Percentiles rank a stretch among this genome's conserved stretches.
Evolutionary conservation across 192 early-diverging fungal genomes (phyloP).

Genomic region (Spizellomyces punctatus): DNA sequence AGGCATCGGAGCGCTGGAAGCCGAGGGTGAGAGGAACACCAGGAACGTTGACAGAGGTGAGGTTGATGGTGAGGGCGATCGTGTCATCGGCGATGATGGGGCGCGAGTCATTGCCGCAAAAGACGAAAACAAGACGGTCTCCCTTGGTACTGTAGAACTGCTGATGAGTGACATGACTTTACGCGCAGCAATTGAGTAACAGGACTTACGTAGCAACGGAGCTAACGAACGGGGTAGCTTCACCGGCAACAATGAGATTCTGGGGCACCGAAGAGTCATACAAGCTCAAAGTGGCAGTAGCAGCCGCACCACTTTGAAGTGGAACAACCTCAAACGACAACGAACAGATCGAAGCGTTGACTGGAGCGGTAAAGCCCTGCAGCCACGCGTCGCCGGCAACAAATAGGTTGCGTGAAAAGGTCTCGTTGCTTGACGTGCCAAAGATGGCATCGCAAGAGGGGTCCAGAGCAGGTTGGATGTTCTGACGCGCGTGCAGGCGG

Average conservation of each 20-base stretch:
- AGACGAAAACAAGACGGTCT: conserved; percentile 23
- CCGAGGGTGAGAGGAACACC: conserved; percentile 23
- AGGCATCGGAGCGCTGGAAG: conserved; percentile 10
- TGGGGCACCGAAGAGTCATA: background rate
- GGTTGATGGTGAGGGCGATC: conserved; percentile 13
- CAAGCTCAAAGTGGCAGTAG: conserved; percentile 14
- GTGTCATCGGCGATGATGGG: conserved; percentile 6
- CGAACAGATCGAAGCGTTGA: conserved; percentile 18
- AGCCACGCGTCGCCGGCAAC: conserved; percentile 28
- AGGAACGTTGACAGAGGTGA: background rate
- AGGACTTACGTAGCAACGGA: background rate
- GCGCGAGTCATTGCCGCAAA: conserved; percentile 12
- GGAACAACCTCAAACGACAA: conserved; percentile 13
- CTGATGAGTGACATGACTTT: too few relatives aligned
- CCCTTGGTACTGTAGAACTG: background rate
- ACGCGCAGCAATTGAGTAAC: too few relatives aligned
- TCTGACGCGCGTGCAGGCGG: background rate
- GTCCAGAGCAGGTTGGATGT: background rate
- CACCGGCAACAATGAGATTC: background rate
- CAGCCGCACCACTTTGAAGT: background rate
- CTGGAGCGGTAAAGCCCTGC: conserved; percentile 20
- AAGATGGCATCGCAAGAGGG: conserved; percentile 22
- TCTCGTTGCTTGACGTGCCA: conserved; percentile 2
- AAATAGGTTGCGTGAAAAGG: conserved; percentile 19
- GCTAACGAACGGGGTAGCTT: background rate